Evolutionary conservation across 495 filamentous ascomycete species (phyloP).

Genomic region (Xylaria grammica): DNA sequence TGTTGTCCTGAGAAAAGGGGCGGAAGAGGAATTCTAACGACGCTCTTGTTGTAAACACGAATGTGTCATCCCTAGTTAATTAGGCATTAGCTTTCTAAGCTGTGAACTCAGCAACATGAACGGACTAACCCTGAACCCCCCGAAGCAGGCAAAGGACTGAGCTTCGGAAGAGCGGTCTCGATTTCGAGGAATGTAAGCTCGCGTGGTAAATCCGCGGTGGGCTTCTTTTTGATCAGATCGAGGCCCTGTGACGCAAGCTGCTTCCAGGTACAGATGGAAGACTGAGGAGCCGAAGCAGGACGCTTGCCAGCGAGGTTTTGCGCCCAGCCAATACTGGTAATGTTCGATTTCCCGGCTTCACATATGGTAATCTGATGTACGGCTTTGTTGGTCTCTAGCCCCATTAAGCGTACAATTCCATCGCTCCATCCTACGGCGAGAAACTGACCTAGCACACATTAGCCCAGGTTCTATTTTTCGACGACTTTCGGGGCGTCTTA

Average conservation of each 20-base stretch:
- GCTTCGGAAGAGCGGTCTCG: slow-evolving; percentile 78
- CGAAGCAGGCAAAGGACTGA: slow-evolving; percentile 68
- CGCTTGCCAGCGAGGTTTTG: slow-evolving; percentile 65
- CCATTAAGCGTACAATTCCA: slow-evolving; percentile 70
- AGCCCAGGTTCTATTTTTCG: slow-evolving; percentile 9
- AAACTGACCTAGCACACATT: slow-evolving; percentile 63
- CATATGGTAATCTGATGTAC: slow-evolving; percentile 68
- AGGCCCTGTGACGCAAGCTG: slow-evolving; percentile 45
- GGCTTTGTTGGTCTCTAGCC: slow-evolving; percentile 76
- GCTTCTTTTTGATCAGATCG: slow-evolving; percentile 27
- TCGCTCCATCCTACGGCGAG: slow-evolving; percentile 82
- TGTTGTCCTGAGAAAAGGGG: slow-evolving; percentile 62
- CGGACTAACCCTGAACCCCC: slow-evolving; percentile 60
- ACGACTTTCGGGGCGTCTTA: slow-evolving; percentile 38
- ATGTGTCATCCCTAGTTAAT: slow-evolving; percentile 63
- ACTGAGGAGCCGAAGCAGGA: slow-evolving; percentile 12
- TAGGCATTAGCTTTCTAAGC: slow-evolving; percentile 28
- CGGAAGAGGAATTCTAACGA: slow-evolving; percentile 75
- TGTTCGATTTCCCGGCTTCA: slow-evolving; percentile 44
- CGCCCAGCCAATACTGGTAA: slow-evolving; percentile 76
- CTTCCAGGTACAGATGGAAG: slow-evolving; percentile 27
- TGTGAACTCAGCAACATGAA: slow-evolving; percentile 1
- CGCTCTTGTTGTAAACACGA: slow-evolving; percentile 68
- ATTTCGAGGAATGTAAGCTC: slow-evolving; percentile 80
- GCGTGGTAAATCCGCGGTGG: slow-evolving; percentile 68